Conservation (phyloP, 768 basidiomycete genomes). For the Porphyrellus cyaneotinctus region DNA sequence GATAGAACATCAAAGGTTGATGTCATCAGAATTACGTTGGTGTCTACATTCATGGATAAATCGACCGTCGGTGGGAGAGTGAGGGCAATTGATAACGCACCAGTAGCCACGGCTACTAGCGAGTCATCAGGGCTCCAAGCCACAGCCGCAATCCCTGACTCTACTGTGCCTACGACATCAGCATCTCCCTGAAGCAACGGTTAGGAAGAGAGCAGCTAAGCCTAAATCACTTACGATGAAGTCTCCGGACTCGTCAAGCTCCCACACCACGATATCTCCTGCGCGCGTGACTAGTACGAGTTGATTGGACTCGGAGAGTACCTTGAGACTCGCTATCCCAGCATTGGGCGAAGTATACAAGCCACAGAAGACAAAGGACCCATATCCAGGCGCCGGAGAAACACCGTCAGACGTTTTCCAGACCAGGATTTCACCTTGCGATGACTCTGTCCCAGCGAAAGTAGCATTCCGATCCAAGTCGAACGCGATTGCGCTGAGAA, state of each 20-base stretch:
- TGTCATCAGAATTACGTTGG: slow-evolving; percentile 85
- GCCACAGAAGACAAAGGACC: slow-evolving; percentile 22
- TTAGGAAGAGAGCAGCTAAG: slow-evolving; percentile 4
- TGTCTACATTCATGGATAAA: slow-evolving; percentile 46
- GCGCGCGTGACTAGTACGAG: slow-evolving; percentile 65
- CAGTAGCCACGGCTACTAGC: slow-evolving; percentile 76
- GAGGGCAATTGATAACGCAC: slow-evolving; percentile 33
- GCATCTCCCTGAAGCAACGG: slow-evolving; percentile 26
- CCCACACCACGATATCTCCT: slow-evolving; percentile 78
- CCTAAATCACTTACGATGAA: slow-evolving; percentile 37
- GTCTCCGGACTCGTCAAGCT: slow-evolving; percentile 45
- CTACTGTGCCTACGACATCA: slow-evolving; percentile 84
- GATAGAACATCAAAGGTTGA: slow-evolving; percentile 83
- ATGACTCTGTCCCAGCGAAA: slow-evolving; percentile 60
- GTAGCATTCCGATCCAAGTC: slow-evolving; percentile 62
- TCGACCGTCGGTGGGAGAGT: not conserved
- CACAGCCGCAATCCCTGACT: slow-evolving; percentile 76
- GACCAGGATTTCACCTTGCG: slow-evolving; percentile 53
- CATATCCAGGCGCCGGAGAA: slow-evolving; percentile 8
- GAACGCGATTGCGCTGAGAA: slow-evolving; percentile 46
- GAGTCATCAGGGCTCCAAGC: slow-evolving; percentile 93
- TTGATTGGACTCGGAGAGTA: slow-evolving; percentile 67
- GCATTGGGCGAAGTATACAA: slow-evolving; percentile 19
- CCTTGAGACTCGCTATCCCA: slow-evolving; percentile 61
- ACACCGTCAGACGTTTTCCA: slow-evolving; percentile 40